Percentiles rank a stretch among this genome's conserved stretches.
Evolutionary conservation across 768 basidiomycete species (phyloP).

Genomic region (Daedalea quercina): DNA sequence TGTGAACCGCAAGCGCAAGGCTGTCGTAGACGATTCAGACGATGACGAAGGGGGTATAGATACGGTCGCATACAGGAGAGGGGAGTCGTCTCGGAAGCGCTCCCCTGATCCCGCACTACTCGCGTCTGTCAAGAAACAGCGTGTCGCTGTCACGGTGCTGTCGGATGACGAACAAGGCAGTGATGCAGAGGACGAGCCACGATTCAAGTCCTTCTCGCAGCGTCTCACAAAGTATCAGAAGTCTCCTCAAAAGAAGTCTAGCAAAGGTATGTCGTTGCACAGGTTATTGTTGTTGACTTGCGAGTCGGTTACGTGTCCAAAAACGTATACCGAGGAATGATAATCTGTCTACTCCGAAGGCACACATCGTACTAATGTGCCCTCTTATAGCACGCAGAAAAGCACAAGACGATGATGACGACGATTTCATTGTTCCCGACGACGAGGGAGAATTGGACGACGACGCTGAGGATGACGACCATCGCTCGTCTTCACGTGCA

Average conservation of each 20-base stretch:
- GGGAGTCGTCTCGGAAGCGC: constrained; percentile 7
- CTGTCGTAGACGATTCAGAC: constrained; percentile 64
- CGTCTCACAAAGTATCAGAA: constrained; percentile 61
- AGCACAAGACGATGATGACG: constrained; percentile 49
- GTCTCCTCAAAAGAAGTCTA: constrained; percentile 40
- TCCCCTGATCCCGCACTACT: constrained; percentile 8
- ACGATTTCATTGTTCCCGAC: constrained; percentile 66
- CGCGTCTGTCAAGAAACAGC: constrained; percentile 56
- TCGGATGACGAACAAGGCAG: constrained; percentile 45
- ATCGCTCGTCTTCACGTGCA: constrained; percentile 45
- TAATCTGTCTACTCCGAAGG: too few species aligned
- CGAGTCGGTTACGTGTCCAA: too few species aligned
- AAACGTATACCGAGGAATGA: too few species aligned
- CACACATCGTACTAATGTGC: too few species aligned
- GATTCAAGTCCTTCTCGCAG: constrained; percentile 44
- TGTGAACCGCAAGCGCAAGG: constrained; percentile 42
- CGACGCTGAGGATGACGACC: constrained; percentile 11
- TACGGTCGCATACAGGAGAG: constrained; percentile 9
- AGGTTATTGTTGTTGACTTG: background rate
- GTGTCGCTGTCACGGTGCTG: constrained; percentile 37
- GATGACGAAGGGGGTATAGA: constrained; percentile 35
- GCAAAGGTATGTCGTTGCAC: background rate
- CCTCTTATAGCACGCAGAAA: constrained; percentile 29
- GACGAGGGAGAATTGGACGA: constrained; percentile 53
- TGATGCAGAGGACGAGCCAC: constrained; percentile 34